A percentile compares a stretch with the other conserved stretches of the same genome.
These are phyloP conservation scores for Funneliformis mosseae DNA, from an alignment of 192 early-diverging fungal genomes.

Conservation along the genomic window DNA sequence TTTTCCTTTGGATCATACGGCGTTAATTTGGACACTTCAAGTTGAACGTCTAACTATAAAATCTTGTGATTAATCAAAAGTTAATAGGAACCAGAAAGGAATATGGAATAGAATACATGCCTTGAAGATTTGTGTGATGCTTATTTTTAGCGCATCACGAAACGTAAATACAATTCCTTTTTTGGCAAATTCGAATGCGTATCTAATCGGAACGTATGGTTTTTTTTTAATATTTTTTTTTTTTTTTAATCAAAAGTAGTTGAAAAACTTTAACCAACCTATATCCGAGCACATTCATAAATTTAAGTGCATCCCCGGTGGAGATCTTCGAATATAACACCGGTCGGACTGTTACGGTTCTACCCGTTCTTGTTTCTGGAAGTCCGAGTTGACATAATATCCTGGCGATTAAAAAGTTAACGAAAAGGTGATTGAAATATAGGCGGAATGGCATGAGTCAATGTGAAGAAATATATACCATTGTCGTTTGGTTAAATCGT, in stretches of 20 bases:
- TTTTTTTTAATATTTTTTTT: not conserved
- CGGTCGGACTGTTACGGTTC: constrained; percentile 63
- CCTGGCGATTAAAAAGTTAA: constrained; percentile 39
- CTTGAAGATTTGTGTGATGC: constrained; percentile 62
- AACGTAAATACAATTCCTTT: constrained; percentile 67
- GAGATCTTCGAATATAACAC: constrained; percentile 61
- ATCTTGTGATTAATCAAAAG: not conserved
- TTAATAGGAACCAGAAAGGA: not conserved
- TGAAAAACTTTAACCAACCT: constrained; percentile 42
- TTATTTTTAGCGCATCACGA: constrained; percentile 55
- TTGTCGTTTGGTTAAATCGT: constrained; percentile 42
- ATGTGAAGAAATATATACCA: constrained; percentile 34
- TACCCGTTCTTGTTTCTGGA: constrained; percentile 69
- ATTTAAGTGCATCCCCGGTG: constrained; percentile 69
- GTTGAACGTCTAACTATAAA: constrained; percentile 44
- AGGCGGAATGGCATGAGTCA: not conserved
- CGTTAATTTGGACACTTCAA: constrained; percentile 50
- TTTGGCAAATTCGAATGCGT: constrained; percentile 65
- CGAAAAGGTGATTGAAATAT: not conserved
- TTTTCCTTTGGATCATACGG: constrained; percentile 48
- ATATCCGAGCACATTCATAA: constrained; percentile 73
- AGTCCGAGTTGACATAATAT: constrained; percentile 62
- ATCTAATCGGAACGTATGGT: constrained; percentile 38
- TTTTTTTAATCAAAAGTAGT: not conserved
- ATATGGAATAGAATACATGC: constrained; percentile 24